Conservation (phyloP, 768 basidiomycete genomes). For the Boletus sp. region DNA sequence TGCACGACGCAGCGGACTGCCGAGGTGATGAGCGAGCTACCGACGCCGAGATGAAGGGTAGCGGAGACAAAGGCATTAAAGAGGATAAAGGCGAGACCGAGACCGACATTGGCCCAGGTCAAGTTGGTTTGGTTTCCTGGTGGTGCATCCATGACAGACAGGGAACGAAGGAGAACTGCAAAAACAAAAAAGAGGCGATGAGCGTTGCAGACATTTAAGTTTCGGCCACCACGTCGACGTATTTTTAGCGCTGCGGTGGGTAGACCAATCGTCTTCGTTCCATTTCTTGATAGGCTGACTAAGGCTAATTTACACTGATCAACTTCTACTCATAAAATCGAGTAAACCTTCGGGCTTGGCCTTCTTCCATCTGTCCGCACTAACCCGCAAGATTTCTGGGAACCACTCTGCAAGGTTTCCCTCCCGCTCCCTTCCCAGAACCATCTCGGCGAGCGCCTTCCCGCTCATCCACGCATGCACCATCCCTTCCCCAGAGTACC, state of each 20-base stretch:
- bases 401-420: slow-evolving; percentile 41
- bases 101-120: slow-evolving; percentile 70
- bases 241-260: too few relatives aligned
- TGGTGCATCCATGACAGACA: slow-evolving; percentile 32
- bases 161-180: too few relatives aligned
- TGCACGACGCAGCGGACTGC: slow-evolving; percentile 76
- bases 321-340: slow-evolving; percentile 5
- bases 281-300: neutral
- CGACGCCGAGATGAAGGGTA: slow-evolving; percentile 65
- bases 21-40: slow-evolving; percentile 62
- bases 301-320: neutral
- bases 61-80: slow-evolving; percentile 69
- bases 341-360: slow-evolving; percentile 47
- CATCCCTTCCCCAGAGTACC: slow-evolving; percentile 75
- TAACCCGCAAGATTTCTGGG: slow-evolving; percentile 49
- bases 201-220: neutral
- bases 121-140: slow-evolving; percentile 35
- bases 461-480: slow-evolving; percentile 68
- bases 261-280: neutral
- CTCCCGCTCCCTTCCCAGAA: slow-evolving; percentile 40
- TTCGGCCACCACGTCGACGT: neutral
- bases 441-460: slow-evolving; percentile 57
- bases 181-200: too few relatives aligned
- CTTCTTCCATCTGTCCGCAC: slow-evolving; percentile 51
- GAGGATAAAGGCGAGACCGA: slow-evolving; percentile 73